Evolutionary conservation across 306 rosid genomes (phyloP).

Genomic region (Ochetophila trinervis): DNA sequence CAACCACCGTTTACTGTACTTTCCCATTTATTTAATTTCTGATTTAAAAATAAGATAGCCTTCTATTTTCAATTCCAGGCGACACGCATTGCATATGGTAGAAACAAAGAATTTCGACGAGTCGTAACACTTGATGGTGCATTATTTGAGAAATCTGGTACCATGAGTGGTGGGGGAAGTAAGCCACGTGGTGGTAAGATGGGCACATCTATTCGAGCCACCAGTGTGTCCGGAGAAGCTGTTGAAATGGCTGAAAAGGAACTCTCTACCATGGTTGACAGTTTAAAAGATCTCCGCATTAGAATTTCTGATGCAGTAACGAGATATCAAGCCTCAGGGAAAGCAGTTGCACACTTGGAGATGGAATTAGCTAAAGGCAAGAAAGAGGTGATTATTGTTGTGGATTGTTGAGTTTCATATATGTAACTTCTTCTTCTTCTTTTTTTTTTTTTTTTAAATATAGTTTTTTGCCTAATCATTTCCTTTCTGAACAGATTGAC

Average conservation of each 20-base stretch:
- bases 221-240: conserved; percentile 77
- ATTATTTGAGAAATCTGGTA: conserved; percentile 83
- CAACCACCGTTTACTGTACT: not conserved
- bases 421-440: no score
- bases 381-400: conserved; percentile 63
- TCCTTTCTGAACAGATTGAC: conserved; percentile 54
- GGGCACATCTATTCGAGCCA: conserved; percentile 80
- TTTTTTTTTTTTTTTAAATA: not conserved
- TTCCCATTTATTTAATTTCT: not conserved
- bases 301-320: conserved; percentile 53
- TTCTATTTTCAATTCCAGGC: conserved; percentile 52
- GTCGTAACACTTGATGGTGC: conserved; percentile 97
- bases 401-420: conserved; percentile 10
- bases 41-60: conserved; percentile 20
- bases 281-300: conserved; percentile 55
- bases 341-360: conserved; percentile 56
- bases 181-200: conserved; percentile 96
- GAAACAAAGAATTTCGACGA: conserved; percentile 60
- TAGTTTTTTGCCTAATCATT: conserved; percentile 7
- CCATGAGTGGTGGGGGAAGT: conserved; percentile 93
- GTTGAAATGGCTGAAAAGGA: conserved; percentile 74
- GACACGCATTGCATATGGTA: conserved; percentile 72
- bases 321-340: conserved; percentile 67
- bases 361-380: conserved; percentile 83
- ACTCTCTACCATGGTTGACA: conserved; percentile 44